These are phyloP conservation scores for Pharus latifolius DNA, from an alignment of 176 grass and related monocot genomes.

Conservation along the genomic window DNA sequence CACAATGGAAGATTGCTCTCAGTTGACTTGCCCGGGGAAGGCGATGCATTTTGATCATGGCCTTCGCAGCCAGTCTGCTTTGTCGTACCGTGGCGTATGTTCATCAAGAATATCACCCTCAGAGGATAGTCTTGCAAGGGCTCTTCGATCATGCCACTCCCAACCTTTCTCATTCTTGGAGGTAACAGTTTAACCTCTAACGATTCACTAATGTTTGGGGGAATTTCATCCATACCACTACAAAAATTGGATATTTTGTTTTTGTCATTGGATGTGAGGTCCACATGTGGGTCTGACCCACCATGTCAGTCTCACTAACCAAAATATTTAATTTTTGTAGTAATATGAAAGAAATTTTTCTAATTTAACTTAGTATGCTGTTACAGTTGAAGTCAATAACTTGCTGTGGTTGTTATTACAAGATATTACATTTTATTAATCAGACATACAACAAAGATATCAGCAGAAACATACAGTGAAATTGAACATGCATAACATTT, in stretches of 20 bases:
- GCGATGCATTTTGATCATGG: slow-evolving; percentile 6
- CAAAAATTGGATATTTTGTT: too few species aligned
- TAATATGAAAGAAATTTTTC: too few species aligned
- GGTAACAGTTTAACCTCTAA: slow-evolving; percentile 12
- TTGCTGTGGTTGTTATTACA: neutral
- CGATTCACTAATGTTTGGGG: neutral
- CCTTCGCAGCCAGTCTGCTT: slow-evolving; percentile 38
- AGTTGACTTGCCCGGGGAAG: slow-evolving; percentile 39
- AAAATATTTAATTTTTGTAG: too few species aligned
- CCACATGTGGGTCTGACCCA: too few species aligned
- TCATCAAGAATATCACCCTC: slow-evolving; percentile 67
- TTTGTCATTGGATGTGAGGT: too few species aligned
- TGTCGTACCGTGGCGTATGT: slow-evolving; percentile 60
- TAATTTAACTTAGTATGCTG: neutral
- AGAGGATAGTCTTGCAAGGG: slow-evolving; percentile 65
- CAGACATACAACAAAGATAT: neutral
- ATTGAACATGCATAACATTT: neutral
- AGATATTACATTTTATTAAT: neutral
- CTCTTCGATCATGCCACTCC: slow-evolving; percentile 63
- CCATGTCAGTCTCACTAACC: too few species aligned
- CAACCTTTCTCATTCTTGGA: slow-evolving; percentile 75
- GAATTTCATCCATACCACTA: too few species aligned
- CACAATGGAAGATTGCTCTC: slow-evolving; percentile 29
- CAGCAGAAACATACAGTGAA: neutral
- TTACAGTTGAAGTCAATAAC: neutral